Percentiles rank a stretch among this genome's conserved stretches.
Conservation (phyloP, 2,329 filamentous ascomycete species). For the Talaromyces sp. region DNA sequence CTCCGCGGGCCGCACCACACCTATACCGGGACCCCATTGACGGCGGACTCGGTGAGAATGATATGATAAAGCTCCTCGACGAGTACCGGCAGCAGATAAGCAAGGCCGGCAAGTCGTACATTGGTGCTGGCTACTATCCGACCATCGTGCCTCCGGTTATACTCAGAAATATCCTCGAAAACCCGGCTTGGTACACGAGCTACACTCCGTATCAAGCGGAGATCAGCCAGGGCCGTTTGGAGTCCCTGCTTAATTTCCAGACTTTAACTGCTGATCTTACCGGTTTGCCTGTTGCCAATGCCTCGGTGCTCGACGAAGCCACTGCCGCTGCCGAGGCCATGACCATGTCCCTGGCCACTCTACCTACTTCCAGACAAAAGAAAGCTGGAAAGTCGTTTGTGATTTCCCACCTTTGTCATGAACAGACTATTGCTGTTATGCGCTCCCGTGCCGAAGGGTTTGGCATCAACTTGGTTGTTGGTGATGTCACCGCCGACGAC, state of each 20-base stretch:
- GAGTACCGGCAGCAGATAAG: slow-evolving; percentile 53
- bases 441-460: slow-evolving; percentile 86
- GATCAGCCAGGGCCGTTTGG: slow-evolving; percentile 89
- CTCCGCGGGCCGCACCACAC: slow-evolving; percentile 36
- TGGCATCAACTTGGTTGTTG: slow-evolving; percentile 69
- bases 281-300: slow-evolving; percentile 80
- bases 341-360: slow-evolving; percentile 79
- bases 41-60: slow-evolving; percentile 43
- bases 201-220: slow-evolving; percentile 97
- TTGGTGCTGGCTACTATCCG: slow-evolving; percentile 82
- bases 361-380: slow-evolving; percentile 67
- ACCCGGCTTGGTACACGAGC: slow-evolving; percentile 94
- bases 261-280: slow-evolving; percentile 88
- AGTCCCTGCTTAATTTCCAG: slow-evolving; percentile 93
- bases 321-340: slow-evolving; percentile 93
- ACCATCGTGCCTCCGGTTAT: slow-evolving; percentile 86
- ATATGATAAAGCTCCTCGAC: slow-evolving; percentile 36
- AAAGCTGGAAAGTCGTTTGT: slow-evolving; percentile 73
- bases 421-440: slow-evolving; percentile 80
- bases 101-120: slow-evolving; percentile 59
- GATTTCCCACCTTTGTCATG: slow-evolving; percentile 75
- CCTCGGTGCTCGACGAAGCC: slow-evolving; percentile 82
- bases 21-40: slow-evolving; percentile 33
- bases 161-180: slow-evolving; percentile 86
- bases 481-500: slow-evolving; percentile 64